Conservation (phyloP, 306 rosid genomes). For the Castanospermum australe region DNA sequence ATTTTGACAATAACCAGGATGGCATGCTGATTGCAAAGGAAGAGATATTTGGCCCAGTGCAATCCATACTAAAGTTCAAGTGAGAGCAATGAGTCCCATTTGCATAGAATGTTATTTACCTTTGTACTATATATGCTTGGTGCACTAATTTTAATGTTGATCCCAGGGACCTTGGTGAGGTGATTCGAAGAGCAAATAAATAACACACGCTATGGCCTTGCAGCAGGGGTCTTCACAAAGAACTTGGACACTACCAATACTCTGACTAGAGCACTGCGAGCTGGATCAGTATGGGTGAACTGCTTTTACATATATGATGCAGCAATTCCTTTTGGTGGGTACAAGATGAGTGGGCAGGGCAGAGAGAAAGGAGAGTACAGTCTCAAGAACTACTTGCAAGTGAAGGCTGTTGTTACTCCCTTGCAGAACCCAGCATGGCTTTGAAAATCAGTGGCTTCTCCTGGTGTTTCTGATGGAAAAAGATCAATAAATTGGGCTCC, state of each 20-base stretch:
- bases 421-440: slow-evolving; percentile 89
- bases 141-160: slow-evolving; percentile 15
- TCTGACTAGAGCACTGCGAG: slow-evolving; percentile 70
- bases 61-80: slow-evolving; percentile 81
- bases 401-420: slow-evolving; percentile 84
- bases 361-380: slow-evolving; percentile 88
- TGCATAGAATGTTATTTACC: not conserved
- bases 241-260: slow-evolving; percentile 71
- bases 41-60: slow-evolving; percentile 95
- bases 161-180: slow-evolving; percentile 70
- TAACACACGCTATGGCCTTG: slow-evolving; percentile 69
- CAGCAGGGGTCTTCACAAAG: slow-evolving; percentile 83
- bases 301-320: slow-evolving; percentile 86
- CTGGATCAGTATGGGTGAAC: slow-evolving; percentile 79
- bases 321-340: slow-evolving; percentile 94
- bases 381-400: slow-evolving; percentile 84
- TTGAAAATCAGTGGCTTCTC: slow-evolving; percentile 12
- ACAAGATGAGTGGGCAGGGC: slow-evolving; percentile 92
- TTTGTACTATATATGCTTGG: not conserved
- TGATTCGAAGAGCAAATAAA: slow-evolving; percentile 77
- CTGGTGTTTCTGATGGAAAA: not conserved
- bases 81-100: slow-evolving; percentile 34
- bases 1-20: slow-evolving; percentile 50
- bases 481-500: slow-evolving; percentile 28
- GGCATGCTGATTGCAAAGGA: slow-evolving; percentile 81